phyloP scores from a whole-genome alignment of 2,329 filamentous ascomycete species.

The Helicocarpus griseus region DNA sequence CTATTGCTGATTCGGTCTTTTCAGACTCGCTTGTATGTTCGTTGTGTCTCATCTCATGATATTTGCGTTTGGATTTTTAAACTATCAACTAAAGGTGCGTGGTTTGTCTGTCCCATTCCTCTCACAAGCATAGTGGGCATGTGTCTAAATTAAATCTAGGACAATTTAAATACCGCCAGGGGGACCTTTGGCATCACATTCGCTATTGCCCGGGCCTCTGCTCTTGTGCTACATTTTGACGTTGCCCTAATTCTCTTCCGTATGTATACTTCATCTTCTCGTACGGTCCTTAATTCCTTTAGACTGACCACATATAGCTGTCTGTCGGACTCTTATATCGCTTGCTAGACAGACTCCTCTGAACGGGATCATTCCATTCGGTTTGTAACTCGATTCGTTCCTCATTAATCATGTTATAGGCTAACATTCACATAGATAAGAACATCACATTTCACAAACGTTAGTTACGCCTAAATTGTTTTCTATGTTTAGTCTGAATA shows the following conservation, averaged over 20 bases:
- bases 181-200: conserved; percentile 66
- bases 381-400: conserved; percentile 9
- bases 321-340: conserved; percentile 76
- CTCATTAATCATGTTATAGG: background rate
- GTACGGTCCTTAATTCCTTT: background rate
- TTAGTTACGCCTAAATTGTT: conserved; percentile 7
- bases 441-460: conserved; percentile 81
- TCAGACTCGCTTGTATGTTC: conserved; percentile 67
- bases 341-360: conserved; percentile 69
- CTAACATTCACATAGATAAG: conserved; percentile 46
- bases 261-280: conserved; percentile 7
- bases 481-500: background rate
- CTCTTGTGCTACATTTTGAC: conserved; percentile 71
- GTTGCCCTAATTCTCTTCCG: conserved; percentile 67
- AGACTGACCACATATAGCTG: conserved; percentile 34
- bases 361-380: conserved; percentile 75
- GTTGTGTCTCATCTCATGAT: conserved; percentile 63
- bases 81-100: conserved; percentile 60
- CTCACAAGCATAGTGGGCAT: background rate
- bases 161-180: conserved; percentile 58
- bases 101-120: background rate
- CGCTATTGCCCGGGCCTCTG: conserved; percentile 64
- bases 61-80: conserved; percentile 69
- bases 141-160: conserved; percentile 22
- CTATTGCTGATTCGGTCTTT: background rate